Percentiles rank a stretch among this genome's conserved stretches.
phyloP scores from a whole-genome alignment of 2,329 filamentous ascomycete species.

The Trichophyton verrucosum region DNA sequence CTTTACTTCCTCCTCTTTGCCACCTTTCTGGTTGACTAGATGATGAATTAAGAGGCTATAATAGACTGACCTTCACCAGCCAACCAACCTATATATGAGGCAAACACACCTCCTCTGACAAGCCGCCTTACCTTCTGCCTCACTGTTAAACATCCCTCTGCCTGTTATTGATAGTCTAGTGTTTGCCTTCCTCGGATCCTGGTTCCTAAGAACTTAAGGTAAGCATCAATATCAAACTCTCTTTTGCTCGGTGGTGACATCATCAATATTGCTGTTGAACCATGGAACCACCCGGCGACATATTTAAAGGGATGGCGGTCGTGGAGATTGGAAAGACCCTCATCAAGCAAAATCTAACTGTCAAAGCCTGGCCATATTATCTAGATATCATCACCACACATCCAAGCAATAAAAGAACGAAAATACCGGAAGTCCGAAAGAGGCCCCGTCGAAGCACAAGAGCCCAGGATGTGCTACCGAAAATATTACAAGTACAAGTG shows the following conservation, averaged over 20 bases:
- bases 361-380: not conserved
- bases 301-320: not conserved
- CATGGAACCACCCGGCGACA: not conserved
- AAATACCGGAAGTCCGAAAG: not conserved
- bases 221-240: not conserved
- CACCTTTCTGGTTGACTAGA: not conserved
- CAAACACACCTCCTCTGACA: not conserved
- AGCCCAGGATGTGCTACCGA: conserved; percentile 4
- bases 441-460: not conserved
- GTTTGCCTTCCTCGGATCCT: not conserved
- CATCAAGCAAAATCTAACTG: not conserved
- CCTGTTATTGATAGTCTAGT: not conserved
- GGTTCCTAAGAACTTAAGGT: not conserved
- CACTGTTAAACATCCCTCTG: not conserved
- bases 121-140: not conserved
- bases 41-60: not conserved
- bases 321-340: not conserved
- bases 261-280: not conserved
- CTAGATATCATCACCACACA: not conserved
- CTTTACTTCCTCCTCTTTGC: not conserved
- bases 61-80: not conserved
- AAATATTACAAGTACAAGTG: conserved; percentile 4
- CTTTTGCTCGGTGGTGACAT: not conserved
- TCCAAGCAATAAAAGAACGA: not conserved
- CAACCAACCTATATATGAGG: not conserved